A percentile compares a stretch with the other conserved stretches of the same genome.
phyloP scores from a whole-genome alignment of 2,329 filamentous ascomycete genomes.

The Fusarium sp. region DNA sequence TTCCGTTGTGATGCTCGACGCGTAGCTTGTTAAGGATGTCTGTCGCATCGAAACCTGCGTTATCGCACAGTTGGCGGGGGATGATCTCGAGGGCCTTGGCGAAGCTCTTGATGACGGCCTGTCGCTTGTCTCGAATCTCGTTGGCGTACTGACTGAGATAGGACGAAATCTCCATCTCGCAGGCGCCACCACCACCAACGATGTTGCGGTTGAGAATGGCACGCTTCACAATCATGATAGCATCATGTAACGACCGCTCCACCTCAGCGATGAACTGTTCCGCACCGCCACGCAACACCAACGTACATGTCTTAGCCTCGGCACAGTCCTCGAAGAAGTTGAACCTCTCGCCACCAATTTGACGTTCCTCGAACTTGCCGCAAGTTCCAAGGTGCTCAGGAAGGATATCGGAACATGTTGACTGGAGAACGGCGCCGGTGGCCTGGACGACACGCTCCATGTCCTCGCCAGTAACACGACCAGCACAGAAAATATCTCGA shows the following conservation, averaged over 20 bases:
- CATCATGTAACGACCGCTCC: slow-evolving; percentile 96
- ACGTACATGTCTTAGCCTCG: slow-evolving; percentile 94
- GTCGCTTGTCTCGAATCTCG: slow-evolving; percentile 93
- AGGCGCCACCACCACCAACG: slow-evolving; percentile 93
- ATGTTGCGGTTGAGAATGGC: slow-evolving; percentile 95
- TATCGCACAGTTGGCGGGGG: slow-evolving; percentile 96
- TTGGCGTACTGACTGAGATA: slow-evolving; percentile 95
- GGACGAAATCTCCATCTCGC: slow-evolving; percentile 96
- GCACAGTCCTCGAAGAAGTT: slow-evolving; percentile 99
- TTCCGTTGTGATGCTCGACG: slow-evolving; percentile 94
- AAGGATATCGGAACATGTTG: slow-evolving; percentile 95
- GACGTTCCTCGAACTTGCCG: slow-evolving; percentile 91
- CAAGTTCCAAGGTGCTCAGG: slow-evolving; percentile 91
- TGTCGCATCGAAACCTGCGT: slow-evolving; percentile 97
- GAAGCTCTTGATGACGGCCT: slow-evolving; percentile 97
- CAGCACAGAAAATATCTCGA: slow-evolving; percentile 97
- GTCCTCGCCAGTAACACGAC: slow-evolving; percentile 90
- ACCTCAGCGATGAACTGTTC: slow-evolving; percentile 99
- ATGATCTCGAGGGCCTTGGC: slow-evolving; percentile 98
- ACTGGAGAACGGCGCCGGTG: slow-evolving; percentile 91
- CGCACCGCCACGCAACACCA: slow-evolving; percentile 93
- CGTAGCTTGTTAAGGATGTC: slow-evolving; percentile 97
- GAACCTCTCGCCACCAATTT: slow-evolving; percentile 97
- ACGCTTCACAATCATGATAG: slow-evolving; percentile 99
- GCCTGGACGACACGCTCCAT: slow-evolving; percentile 97